phyloP scores from a whole-genome alignment of 1,284 basidiomycete genomes.

The Apiotrichum porosum region DNA sequence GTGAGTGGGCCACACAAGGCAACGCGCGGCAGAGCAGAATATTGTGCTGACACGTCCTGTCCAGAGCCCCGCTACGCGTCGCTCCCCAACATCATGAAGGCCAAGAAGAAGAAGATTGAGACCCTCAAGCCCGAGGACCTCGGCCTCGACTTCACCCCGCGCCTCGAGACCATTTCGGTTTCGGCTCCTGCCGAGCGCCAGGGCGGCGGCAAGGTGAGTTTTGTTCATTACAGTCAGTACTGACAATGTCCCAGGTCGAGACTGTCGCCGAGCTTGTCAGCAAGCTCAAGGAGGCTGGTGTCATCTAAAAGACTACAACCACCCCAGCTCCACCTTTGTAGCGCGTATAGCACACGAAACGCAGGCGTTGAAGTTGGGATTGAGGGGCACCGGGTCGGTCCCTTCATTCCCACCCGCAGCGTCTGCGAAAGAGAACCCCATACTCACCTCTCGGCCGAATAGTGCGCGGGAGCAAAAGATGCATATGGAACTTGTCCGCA shows the following conservation, averaged over 20 bases:
- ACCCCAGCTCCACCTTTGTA: constrained; percentile 5
- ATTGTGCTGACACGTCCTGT: constrained; percentile 51
- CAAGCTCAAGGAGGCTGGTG: constrained; percentile 86
- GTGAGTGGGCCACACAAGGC: constrained; percentile 50
- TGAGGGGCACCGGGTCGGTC: no score
- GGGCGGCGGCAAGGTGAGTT: constrained; percentile 80
- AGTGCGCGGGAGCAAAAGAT: constrained; percentile 1
- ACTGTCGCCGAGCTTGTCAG: constrained; percentile 83
- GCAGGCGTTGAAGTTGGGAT: no score
- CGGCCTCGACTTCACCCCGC: constrained; percentile 59
- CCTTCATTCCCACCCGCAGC: no score
- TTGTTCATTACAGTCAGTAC: neutral
- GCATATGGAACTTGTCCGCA: no score
- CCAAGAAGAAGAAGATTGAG: constrained; percentile 96
- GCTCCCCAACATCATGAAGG: constrained; percentile 95
- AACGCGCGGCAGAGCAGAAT: neutral
- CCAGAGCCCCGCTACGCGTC: constrained; percentile 90
- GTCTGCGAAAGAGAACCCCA: no score
- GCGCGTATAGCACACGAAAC: no score
- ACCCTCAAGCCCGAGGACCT: constrained; percentile 77
- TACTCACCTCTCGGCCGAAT: neutral
- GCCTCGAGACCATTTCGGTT: constrained; percentile 85
- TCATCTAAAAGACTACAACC: constrained; percentile 49
- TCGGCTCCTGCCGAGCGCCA: constrained; percentile 83
- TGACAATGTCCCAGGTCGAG: constrained; percentile 56